Percentiles rank a stretch among this genome's conserved stretches.
These are phyloP conservation scores for Coprinopsis strossmayeri DNA, from an alignment of 768 basidiomycete species.

Conservation along the genomic window DNA sequence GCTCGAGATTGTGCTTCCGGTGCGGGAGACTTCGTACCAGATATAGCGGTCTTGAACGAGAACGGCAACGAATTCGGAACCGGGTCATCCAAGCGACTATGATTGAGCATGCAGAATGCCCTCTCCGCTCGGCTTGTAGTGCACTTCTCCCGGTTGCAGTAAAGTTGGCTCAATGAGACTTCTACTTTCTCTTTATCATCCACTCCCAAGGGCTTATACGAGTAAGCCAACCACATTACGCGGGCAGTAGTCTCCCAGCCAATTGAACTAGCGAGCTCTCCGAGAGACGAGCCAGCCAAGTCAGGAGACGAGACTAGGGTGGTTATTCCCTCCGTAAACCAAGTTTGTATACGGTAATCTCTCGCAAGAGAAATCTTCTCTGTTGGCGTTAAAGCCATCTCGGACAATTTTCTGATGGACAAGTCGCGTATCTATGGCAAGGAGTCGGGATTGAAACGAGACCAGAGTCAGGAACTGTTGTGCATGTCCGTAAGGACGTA, in stretches of 20 bases:
- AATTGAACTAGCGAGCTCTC: not conserved
- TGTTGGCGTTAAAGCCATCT: not conserved
- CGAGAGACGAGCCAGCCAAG: not conserved
- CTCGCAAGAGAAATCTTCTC: not conserved
- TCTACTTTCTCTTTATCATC: not conserved
- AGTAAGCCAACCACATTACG: not conserved
- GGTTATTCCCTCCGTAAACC: not conserved
- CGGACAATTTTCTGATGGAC: not conserved
- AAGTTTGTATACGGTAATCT: not conserved
- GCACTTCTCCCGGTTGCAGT: too few relatives aligned
- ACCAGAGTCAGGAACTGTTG: not conserved
- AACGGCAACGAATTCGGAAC: too few relatives aligned
- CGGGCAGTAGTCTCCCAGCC: not conserved
- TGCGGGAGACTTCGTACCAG: too few relatives aligned
- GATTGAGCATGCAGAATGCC: too few relatives aligned
- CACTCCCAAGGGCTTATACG: too few relatives aligned
- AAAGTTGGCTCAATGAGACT: too few relatives aligned
- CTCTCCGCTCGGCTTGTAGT: too few relatives aligned
- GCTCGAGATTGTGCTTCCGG: too few relatives aligned
- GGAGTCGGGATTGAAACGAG: not conserved
- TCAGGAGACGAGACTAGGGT: not conserved
- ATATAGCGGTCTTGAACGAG: too few relatives aligned
- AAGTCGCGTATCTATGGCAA: not conserved
- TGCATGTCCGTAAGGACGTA: not conserved
- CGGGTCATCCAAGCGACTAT: too few relatives aligned